Conservation (phyloP, 1,139 yeast genomes). For the Diutina neorugosa region DNA sequence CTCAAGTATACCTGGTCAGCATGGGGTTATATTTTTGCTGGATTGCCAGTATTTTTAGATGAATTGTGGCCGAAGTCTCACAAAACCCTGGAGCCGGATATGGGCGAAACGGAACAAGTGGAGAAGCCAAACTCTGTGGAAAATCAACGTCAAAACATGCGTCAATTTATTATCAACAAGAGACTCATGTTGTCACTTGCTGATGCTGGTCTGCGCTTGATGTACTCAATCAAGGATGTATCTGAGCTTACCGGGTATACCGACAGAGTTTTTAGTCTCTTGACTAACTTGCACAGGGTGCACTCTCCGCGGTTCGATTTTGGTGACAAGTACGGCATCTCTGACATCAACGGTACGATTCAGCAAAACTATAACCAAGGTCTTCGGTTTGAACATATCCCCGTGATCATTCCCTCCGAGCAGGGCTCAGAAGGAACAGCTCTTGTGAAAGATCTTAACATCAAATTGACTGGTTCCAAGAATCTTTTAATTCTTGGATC, state of each 20-base stretch:
- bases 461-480: conserved; percentile 55
- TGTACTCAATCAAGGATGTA: conserved; percentile 92
- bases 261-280: conserved; percentile 66
- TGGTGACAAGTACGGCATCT: conserved; percentile 40
- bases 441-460: conserved; percentile 45
- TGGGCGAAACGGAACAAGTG: conserved; percentile 8
- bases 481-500: conserved; percentile 75
- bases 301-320: conserved; percentile 61
- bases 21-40: conserved; percentile 80
- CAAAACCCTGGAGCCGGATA: background rate
- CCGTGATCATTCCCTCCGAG: conserved; percentile 64
- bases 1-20: conserved; percentile 94
- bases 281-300: conserved; percentile 69
- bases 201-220: conserved; percentile 92
- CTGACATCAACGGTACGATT: conserved; percentile 67
- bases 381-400: conserved; percentile 69
- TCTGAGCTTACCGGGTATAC: conserved; percentile 87
- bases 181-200: conserved; percentile 83
- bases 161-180: conserved; percentile 83
- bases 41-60: conserved; percentile 62
- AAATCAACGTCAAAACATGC: conserved; percentile 48
- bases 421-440: conserved; percentile 43
- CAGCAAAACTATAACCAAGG: conserved; percentile 66
- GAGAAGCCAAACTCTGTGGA: conserved; percentile 13
- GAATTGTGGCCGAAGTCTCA: conserved; percentile 19